These are phyloP conservation scores for Nigrospora osmanthi DNA, from an alignment of 2,329 filamentous ascomycete species.

Conservation along the genomic window DNA sequence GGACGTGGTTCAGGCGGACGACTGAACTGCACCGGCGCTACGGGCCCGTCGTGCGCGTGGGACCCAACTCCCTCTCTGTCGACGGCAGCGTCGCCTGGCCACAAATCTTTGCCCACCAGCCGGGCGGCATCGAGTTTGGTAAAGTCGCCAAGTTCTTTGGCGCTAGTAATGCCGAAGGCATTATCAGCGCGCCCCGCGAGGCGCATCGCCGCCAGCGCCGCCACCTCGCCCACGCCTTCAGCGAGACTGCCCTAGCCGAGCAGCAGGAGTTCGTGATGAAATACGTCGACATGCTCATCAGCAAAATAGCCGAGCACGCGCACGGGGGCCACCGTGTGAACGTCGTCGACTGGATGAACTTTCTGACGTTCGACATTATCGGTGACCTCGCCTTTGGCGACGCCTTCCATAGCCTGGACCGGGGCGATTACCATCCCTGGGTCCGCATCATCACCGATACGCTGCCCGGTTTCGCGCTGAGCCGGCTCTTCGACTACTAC, in stretches of 20 bases:
- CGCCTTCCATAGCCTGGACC: constrained; percentile 26
- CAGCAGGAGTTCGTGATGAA: constrained; percentile 11
- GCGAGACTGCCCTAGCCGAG: constrained; percentile 9
- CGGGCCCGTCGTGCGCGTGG: too few species aligned
- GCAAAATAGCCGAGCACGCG: constrained; percentile 4
- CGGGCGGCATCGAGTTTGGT: constrained; percentile 11
- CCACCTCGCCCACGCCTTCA: constrained; percentile 11
- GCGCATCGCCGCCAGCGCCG: constrained; percentile 4
- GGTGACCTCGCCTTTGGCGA: neutral
- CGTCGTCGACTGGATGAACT: constrained; percentile 7
- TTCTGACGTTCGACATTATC: constrained; percentile 10
- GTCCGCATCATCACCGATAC: constrained; percentile 19
- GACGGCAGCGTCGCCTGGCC: constrained; percentile 22
- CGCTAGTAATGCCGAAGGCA: constrained; percentile 14
- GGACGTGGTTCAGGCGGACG: too few species aligned
- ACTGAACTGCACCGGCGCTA: too few species aligned
- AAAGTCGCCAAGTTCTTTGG: constrained; percentile 17
- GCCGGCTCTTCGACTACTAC: too few species aligned
- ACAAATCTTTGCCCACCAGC: constrained; percentile 16
- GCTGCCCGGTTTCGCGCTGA: too few species aligned
- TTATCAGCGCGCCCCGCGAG: constrained; percentile 19
- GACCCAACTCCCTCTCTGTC: constrained; percentile 12
- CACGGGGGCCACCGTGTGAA: constrained; percentile 4
- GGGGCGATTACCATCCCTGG: constrained; percentile 25
- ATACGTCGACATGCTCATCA: constrained; percentile 11